These are phyloP conservation scores for Musa troglodytarum DNA, from an alignment of 176 grass and related monocot species.

Conservation along the genomic window DNA sequence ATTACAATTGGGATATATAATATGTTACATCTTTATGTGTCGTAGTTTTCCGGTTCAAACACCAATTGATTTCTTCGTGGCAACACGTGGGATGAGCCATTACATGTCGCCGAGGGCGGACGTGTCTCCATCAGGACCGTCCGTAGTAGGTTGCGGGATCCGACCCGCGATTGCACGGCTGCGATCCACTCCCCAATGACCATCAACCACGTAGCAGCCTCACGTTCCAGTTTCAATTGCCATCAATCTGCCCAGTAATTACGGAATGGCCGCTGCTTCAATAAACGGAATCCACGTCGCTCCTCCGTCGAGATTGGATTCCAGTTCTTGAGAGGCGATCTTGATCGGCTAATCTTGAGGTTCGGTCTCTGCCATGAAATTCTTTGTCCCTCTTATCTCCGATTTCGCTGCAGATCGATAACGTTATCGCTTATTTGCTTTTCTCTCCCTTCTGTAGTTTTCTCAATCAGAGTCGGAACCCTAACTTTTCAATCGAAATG, in stretches of 20 bases:
- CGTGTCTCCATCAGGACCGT: background rate
- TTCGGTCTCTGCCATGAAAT: background rate
- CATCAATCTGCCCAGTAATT: too few species aligned
- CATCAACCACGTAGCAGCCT: background rate
- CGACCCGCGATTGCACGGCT: background rate
- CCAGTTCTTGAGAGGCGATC: background rate
- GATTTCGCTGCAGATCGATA: background rate
- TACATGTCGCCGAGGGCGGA: too few species aligned
- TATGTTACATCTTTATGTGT: background rate
- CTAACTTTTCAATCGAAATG: background rate
- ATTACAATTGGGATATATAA: background rate
- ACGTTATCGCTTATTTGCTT: background rate
- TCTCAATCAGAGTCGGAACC: background rate
- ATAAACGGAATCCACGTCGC: background rate
- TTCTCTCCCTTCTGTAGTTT: background rate
- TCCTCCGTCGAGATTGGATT: background rate
- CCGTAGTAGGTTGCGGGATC: background rate
- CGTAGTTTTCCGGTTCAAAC: too few species aligned
- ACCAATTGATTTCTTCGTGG: too few species aligned
- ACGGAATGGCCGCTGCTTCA: background rate
- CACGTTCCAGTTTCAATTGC: too few species aligned
- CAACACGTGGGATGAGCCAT: too few species aligned
- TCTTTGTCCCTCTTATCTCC: background rate
- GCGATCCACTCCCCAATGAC: background rate
- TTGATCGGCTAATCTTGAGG: slow-evolving; percentile 3